Evolutionary conservation across 371 early-diverging fungal genomes (phyloP).

Genomic region (Mucor mucedo): DNA sequence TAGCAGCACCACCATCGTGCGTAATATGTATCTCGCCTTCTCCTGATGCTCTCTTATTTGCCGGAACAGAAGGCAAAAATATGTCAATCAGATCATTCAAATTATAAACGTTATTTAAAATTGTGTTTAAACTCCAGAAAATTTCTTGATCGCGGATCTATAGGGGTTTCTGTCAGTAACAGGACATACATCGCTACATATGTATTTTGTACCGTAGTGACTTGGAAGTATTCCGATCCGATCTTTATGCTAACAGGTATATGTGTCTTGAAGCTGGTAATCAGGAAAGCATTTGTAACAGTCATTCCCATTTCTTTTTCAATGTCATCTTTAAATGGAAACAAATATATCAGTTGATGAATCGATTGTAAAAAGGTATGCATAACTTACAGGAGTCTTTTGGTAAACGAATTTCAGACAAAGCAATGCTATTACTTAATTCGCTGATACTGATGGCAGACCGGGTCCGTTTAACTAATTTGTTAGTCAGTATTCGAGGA

Average conservation of each 20-base stretch:
- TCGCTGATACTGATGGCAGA: constrained; percentile 65
- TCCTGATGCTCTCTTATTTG: constrained; percentile 34
- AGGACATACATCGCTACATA: neutral
- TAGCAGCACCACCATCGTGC: constrained; percentile 56
- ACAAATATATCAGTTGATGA: neutral
- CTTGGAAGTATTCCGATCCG: constrained; percentile 75
- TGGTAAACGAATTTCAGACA: constrained; percentile 75
- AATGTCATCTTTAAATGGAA: constrained; percentile 52
- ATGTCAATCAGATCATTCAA: constrained; percentile 82
- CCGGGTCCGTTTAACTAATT: constrained; percentile 59
- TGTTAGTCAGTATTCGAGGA: constrained; percentile 52
- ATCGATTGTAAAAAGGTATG: neutral
- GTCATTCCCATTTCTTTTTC: constrained; percentile 65
- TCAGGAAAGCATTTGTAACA: constrained; percentile 61
- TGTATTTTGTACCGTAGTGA: constrained; percentile 53
- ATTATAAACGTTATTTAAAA: constrained; percentile 82
- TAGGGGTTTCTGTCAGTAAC: neutral
- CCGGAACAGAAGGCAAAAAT: constrained; percentile 46
- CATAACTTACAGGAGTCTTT: constrained; percentile 60
- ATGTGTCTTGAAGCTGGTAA: constrained; percentile 55
- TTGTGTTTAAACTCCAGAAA: constrained; percentile 66
- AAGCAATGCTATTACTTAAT: constrained; percentile 64
- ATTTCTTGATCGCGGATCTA: constrained; percentile 61
- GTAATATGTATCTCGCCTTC: constrained; percentile 78
- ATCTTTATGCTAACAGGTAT: constrained; percentile 81